Percentiles rank a stretch among this genome's conserved stretches.
Conservation (phyloP, 345 rosid genomes). For the Aquilaria malaccensis region DNA sequence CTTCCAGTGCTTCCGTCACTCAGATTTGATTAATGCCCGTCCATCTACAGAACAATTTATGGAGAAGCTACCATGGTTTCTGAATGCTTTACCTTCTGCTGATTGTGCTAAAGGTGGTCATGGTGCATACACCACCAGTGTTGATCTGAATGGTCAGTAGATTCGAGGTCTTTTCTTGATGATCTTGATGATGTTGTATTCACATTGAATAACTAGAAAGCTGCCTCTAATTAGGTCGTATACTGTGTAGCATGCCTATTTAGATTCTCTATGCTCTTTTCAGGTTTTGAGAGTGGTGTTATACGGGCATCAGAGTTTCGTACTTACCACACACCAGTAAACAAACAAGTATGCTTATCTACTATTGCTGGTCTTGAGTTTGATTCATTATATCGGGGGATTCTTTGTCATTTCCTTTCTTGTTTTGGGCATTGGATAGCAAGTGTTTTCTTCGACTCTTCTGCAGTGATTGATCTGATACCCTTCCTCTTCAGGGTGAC, state of each 20-base stretch:
- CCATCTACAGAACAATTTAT: slow-evolving; percentile 72
- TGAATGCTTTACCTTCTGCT: slow-evolving; percentile 89
- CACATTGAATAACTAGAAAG: slow-evolving; percentile 10
- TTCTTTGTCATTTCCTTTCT: slow-evolving; percentile 6
- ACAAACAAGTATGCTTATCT: slow-evolving; percentile 52
- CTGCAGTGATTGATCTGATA: slow-evolving; percentile 9
- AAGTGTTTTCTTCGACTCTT: not conserved
- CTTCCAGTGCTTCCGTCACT: slow-evolving; percentile 80
- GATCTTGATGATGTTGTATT: slow-evolving; percentile 7
- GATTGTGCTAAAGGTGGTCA: slow-evolving; percentile 99
- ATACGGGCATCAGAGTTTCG: slow-evolving; percentile 90
- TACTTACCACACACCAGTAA: slow-evolving; percentile 89
- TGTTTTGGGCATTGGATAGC: not conserved
- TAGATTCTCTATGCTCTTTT: slow-evolving; percentile 10
- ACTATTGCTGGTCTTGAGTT: not conserved
- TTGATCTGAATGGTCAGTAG: slow-evolving; percentile 64
- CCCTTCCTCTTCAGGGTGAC: slow-evolving; percentile 51
- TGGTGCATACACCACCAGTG: slow-evolving; percentile 87
- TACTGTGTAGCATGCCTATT: slow-evolving; percentile 4
- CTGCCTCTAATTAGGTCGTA: not conserved
- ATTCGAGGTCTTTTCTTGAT: slow-evolving; percentile 9
- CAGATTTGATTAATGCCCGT: slow-evolving; percentile 64
- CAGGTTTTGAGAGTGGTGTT: slow-evolving; percentile 78
- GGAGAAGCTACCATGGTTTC: slow-evolving; percentile 93
- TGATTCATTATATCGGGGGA: no score